Evolutionary conservation across 805 yeast genomes (phyloP).

Genomic region (Wickerhamomyces chambardii): DNA sequence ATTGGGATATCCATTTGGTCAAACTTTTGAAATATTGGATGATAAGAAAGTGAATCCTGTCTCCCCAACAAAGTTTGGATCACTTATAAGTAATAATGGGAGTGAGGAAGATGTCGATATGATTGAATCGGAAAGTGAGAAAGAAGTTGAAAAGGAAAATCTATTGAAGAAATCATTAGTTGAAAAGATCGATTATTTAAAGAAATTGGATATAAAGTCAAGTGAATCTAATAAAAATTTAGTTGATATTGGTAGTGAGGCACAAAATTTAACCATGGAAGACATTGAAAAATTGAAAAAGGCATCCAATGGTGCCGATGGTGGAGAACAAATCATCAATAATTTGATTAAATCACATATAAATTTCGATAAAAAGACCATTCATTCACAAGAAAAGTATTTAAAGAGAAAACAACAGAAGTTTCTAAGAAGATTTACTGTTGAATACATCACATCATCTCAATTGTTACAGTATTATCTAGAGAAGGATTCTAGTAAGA

Average conservation of each 20-base stretch:
- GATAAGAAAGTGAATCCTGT: constrained; percentile 43
- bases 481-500: constrained; percentile 58
- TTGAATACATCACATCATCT: constrained; percentile 65
- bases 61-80: constrained; percentile 26
- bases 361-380: constrained; percentile 82
- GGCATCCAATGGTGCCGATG: constrained; percentile 46
- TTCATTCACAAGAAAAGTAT: constrained; percentile 87
- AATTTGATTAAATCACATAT: constrained; percentile 77
- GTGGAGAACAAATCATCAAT: constrained; percentile 73
- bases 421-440: constrained; percentile 77
- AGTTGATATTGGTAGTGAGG: constrained; percentile 55
- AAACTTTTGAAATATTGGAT: constrained; percentile 75
- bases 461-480: constrained; percentile 64
- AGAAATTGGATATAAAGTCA: constrained; percentile 25
- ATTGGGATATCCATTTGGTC: constrained; percentile 80
- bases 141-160: constrained; percentile 27
- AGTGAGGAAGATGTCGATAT: too few species aligned
- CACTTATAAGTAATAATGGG: too few species aligned
- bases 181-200: constrained; percentile 17
- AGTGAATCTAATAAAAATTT: constrained; percentile 60
- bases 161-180: constrained; percentile 15
- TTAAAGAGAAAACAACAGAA: constrained; percentile 87
- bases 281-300: constrained; percentile 81
- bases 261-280: constrained; percentile 66
- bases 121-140: too few species aligned